These are phyloP conservation scores for Neonectria sp. DNA, from an alignment of 2,329 filamentous ascomycete species.

Conservation along the genomic window DNA sequence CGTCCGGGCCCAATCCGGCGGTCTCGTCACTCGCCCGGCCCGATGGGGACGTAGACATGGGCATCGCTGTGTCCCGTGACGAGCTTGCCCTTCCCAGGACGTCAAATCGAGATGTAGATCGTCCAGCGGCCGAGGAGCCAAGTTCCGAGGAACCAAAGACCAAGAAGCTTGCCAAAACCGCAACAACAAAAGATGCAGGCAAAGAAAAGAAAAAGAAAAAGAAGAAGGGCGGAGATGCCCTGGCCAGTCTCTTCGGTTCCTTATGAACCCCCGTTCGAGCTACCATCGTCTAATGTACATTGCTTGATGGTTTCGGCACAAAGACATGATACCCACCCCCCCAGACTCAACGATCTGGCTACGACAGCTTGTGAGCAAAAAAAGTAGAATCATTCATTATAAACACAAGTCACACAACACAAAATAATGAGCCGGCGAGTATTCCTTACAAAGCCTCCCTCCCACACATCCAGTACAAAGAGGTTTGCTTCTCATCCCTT, in stretches of 20 bases:
- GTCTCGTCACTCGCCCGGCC: not conserved
- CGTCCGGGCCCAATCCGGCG: not conserved
- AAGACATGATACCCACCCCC: conserved; percentile 14
- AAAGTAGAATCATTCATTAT: conserved; percentile 46
- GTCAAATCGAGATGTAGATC: conserved; percentile 15
- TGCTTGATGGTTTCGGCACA: not conserved
- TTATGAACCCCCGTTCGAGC: conserved; percentile 51
- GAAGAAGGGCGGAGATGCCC: conserved; percentile 73
- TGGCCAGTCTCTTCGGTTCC: conserved; percentile 80
- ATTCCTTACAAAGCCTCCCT: conserved; percentile 42
- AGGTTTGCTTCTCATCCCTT: conserved; percentile 45
- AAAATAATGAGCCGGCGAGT: conserved; percentile 41
- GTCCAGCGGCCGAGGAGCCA: not conserved
- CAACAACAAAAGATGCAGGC: conserved; percentile 22
- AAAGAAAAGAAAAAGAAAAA: conserved; percentile 65
- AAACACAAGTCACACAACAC: conserved; percentile 44
- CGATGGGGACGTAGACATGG: conserved; percentile 43
- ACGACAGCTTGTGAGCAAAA: conserved; percentile 21
- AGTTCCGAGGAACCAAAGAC: conserved; percentile 9
- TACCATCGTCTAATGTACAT: not conserved
- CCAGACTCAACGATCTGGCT: not conserved
- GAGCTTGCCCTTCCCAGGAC: conserved; percentile 30
- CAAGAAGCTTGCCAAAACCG: conserved; percentile 12
- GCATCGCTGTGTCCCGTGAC: conserved; percentile 50
- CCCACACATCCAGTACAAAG: conserved; percentile 45